phyloP scores from a whole-genome alignment of 2,329 filamentous ascomycete genomes.

The Colletotrichum tabaci region DNA sequence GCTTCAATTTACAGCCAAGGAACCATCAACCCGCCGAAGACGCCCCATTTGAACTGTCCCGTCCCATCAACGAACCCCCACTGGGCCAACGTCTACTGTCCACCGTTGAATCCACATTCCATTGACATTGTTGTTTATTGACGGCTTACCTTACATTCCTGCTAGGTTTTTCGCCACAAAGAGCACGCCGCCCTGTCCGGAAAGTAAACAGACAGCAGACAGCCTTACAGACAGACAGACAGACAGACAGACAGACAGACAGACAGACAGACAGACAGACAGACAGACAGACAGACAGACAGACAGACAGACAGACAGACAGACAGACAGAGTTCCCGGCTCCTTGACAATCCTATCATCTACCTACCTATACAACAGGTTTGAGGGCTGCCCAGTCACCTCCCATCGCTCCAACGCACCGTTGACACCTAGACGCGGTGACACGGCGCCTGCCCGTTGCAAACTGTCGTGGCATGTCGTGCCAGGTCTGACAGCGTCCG shows the following conservation, averaged over 20 bases:
- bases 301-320: background rate
- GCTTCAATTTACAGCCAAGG: background rate
- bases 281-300: background rate
- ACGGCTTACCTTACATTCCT: background rate
- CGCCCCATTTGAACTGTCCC: background rate
- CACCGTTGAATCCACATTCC: background rate
- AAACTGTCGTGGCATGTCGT: conserved; percentile 15
- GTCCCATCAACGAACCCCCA: background rate
- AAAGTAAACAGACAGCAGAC: background rate
- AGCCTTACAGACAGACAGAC: too few species aligned
- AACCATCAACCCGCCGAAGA: background rate
- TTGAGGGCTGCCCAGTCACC: background rate
- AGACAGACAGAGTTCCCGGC: too few species aligned
- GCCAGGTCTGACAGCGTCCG: conserved; percentile 5
- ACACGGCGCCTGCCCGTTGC: background rate
- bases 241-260: background rate
- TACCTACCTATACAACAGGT: too few species aligned
- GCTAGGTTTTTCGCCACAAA: background rate
- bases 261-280: background rate
- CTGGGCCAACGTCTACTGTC: background rate
- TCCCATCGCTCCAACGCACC: background rate
- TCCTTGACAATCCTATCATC: too few species aligned
- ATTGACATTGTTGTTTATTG: background rate
- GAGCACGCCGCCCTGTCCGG: background rate
- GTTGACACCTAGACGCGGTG: background rate